Base-by-base conservation (phyloP, 2,329 filamentous ascomycete species). In the Apiospora arundinis region DNA sequence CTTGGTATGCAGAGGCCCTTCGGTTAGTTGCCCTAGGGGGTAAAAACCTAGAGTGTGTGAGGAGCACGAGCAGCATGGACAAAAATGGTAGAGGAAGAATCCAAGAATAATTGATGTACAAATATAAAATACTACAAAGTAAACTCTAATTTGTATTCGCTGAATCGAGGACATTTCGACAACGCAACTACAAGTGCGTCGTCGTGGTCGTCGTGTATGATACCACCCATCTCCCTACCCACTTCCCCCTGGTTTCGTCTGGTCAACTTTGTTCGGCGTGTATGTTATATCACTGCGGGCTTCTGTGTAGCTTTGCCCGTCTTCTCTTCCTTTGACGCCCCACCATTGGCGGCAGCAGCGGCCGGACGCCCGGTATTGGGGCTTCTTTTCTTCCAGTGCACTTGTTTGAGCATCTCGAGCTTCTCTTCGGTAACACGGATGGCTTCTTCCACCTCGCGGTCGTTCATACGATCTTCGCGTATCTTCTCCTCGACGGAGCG, bases 401-500 rank as follows among this genome's bases (percentile, higher is more conserved):
- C 67, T 23, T 69, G 46, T 37, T 95, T 95, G 73, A 99, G 83
- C 56, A 92, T 89, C 70, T 89, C 87, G 44, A 99, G 83, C 78
- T 93, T 92, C 84, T 97, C 92, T 80, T 98, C 94, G 2, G 95
- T 98, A 42, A 97, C 89, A 70, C 89, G 86, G 72, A 98, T 95
- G 25, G 94, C 93, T 83, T 97, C 90, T 74, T 91, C 89, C 72
- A 97, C 88, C 79, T 96, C 92, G 45, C 89, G 86, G 76, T 93
- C 90, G 66, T 90, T 90, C 89, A 95, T 93, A 67, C 85, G 84
- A 74, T 89, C 86, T 71, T 88, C 85, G 12, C 85, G 83, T 67
- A 91, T 74, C 78, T 87, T 90, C 71, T 92, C 90, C 76, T 91
- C 88, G 32, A 89, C 83, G 2, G 90, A 85, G 44, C 86, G 86